phyloP scores from a whole-genome alignment of 441 rosid species.

The Jatropha podagrica region DNA sequence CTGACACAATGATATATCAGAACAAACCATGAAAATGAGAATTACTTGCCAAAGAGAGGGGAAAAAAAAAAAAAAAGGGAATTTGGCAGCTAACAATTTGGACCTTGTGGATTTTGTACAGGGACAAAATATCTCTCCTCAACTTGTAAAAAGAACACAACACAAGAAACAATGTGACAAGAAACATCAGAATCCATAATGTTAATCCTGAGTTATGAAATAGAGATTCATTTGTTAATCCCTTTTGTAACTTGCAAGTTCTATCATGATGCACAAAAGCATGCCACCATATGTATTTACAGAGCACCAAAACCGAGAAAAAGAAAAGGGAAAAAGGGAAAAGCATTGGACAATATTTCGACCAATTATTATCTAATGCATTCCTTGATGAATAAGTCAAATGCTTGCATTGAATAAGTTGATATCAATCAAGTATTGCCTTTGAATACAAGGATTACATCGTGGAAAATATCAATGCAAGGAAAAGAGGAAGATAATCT shows the following conservation, averaged over 20 bases:
- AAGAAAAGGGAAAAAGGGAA: background rate
- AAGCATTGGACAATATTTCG: background rate
- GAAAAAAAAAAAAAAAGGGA: background rate
- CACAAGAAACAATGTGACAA: background rate
- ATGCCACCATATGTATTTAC: background rate
- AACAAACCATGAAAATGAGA: background rate
- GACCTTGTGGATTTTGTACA: background rate
- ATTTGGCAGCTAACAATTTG: background rate
- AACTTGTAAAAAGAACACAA: background rate
- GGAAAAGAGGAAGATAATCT: background rate
- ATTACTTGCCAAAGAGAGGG: background rate
- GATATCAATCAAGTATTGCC: background rate
- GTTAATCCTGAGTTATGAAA: background rate
- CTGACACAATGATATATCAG: background rate
- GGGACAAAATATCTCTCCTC: slow-evolving; percentile 4
- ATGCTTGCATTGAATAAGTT: too few relatives aligned
- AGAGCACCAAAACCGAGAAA: background rate
- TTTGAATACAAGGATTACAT: background rate
- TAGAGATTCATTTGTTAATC: background rate
- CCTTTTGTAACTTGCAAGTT: background rate
- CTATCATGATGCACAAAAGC: background rate
- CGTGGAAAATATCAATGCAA: background rate
- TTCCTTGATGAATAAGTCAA: background rate
- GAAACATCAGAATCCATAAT: background rate
- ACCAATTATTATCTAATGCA: slow-evolving; percentile 8